phyloP scores from a whole-genome alignment of 768 basidiomycete genomes.

The Hygrophorus russula region DNA sequence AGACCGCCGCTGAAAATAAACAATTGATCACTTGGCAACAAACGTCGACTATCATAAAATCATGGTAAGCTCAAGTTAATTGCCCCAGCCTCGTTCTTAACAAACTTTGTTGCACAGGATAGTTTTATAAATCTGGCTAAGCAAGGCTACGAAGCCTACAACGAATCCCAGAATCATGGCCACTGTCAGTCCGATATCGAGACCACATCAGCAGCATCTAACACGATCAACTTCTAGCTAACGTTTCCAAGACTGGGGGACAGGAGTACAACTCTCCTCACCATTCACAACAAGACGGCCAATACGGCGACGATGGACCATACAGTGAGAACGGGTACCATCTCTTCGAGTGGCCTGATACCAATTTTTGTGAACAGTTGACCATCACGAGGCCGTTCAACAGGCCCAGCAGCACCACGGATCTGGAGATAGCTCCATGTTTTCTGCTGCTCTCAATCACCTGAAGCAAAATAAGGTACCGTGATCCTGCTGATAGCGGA shows the following conservation, averaged over 20 bases:
- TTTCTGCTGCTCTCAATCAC: conserved; percentile 43
- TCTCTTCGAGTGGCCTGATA: conserved; percentile 3
- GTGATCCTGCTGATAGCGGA: background rate
- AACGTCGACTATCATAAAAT: background rate
- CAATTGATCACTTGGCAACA: background rate
- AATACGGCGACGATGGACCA: conserved; percentile 12
- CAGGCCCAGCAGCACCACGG: conserved; percentile 45
- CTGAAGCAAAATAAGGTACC: conserved; percentile 39
- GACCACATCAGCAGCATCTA: background rate
- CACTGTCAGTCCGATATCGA: background rate
- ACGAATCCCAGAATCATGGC: conserved; percentile 32
- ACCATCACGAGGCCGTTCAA: conserved; percentile 50
- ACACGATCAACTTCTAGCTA: conserved; percentile 18
- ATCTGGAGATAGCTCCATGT: conserved; percentile 46
- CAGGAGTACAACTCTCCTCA: conserved; percentile 50
- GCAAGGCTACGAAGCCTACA: conserved; percentile 47
- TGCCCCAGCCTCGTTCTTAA: background rate
- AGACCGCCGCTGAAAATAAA: no score
- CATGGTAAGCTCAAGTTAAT: no score
- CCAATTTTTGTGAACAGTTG: conserved; percentile 30
- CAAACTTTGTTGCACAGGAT: background rate
- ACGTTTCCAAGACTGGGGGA: conserved; percentile 49
- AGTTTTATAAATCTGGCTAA: conserved; percentile 59
- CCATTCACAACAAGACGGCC: conserved; percentile 23
- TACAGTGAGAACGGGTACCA: conserved; percentile 18